These are phyloP conservation scores for Phialophora macrospora DNA, from an alignment of 2,329 filamentous ascomycete species.

Conservation along the genomic window DNA sequence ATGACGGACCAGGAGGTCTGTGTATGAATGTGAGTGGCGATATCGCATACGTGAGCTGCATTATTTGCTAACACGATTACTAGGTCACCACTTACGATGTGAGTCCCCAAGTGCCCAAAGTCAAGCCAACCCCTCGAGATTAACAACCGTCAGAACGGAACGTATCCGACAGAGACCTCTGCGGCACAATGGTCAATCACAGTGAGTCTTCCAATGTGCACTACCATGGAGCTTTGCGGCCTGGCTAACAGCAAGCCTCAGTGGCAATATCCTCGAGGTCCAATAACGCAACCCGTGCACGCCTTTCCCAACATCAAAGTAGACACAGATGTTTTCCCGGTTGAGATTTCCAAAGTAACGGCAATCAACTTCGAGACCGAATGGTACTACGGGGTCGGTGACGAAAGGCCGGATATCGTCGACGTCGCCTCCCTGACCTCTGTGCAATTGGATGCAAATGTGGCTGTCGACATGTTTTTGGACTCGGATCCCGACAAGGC, in stretches of 20 bases:
- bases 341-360: constrained; percentile 48
- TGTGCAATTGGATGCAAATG: constrained; percentile 58
- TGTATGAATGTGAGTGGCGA: constrained; percentile 60
- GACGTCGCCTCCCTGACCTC: constrained; percentile 45
- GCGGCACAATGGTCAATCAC: constrained; percentile 60
- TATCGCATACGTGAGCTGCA: background rate
- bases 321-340: constrained; percentile 52
- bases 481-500: constrained; percentile 53
- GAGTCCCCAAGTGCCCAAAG: background rate
- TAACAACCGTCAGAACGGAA: constrained; percentile 47
- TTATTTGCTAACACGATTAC: constrained; percentile 6
- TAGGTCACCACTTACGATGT: constrained; percentile 56
- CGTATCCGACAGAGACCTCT: constrained; percentile 54
- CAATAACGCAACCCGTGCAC: constrained; percentile 55
- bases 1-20: constrained; percentile 45
- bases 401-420: constrained; percentile 47
- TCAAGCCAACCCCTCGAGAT: background rate
- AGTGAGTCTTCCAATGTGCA: background rate
- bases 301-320: constrained; percentile 61
- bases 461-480: constrained; percentile 65
- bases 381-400: constrained; percentile 59
- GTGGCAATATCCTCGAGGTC: constrained; percentile 57
- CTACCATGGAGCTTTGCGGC: background rate
- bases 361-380: constrained; percentile 53
- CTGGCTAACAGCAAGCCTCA: constrained; percentile 8